phyloP scores from a whole-genome alignment of 129 eudicot species.

The Glebionis coronaria region DNA sequence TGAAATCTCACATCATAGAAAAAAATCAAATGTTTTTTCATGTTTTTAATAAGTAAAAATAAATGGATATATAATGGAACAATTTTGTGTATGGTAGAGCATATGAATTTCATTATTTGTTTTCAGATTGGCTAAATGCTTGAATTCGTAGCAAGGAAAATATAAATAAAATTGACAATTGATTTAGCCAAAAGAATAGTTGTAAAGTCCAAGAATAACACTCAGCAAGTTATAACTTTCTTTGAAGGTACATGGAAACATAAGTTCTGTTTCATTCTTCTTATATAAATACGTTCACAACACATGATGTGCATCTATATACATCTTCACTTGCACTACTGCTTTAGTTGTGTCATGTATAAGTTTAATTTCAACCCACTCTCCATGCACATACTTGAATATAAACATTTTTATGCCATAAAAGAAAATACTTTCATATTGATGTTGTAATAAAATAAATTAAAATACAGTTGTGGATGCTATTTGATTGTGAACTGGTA shows the following conservation, averaged over 20 bases:
- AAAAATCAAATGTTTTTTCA: too few species aligned
- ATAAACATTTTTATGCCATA: too few species aligned
- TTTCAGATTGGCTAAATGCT: slow-evolving; percentile 56
- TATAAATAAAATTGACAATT: slow-evolving; percentile 53
- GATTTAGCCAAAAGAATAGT: slow-evolving; percentile 58
- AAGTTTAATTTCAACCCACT: neutral
- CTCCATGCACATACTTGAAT: too few species aligned
- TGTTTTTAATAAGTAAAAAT: too few species aligned
- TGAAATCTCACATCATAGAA: too few species aligned
- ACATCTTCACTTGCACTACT: neutral
- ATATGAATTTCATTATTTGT: too few species aligned
- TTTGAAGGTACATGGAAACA: slow-evolving; percentile 70
- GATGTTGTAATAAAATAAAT: too few species aligned
- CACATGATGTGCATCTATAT: neutral
- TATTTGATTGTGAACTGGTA: too few species aligned
- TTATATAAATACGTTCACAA: slow-evolving; percentile 2
- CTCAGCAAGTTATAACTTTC: slow-evolving; percentile 79
- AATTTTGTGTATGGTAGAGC: too few species aligned
- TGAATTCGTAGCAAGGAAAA: slow-evolving; percentile 54
- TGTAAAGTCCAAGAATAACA: slow-evolving; percentile 59
- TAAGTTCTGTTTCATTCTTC: slow-evolving; percentile 35
- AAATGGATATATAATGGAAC: too few species aligned
- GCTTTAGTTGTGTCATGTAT: neutral
- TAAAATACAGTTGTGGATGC: too few species aligned
- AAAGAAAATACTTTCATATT: too few species aligned